Evolutionary conservation across 345 rosid genomes (phyloP), one percentile per base, ranked within the genome.

Genomic region (Angophora floribunda): DNA sequence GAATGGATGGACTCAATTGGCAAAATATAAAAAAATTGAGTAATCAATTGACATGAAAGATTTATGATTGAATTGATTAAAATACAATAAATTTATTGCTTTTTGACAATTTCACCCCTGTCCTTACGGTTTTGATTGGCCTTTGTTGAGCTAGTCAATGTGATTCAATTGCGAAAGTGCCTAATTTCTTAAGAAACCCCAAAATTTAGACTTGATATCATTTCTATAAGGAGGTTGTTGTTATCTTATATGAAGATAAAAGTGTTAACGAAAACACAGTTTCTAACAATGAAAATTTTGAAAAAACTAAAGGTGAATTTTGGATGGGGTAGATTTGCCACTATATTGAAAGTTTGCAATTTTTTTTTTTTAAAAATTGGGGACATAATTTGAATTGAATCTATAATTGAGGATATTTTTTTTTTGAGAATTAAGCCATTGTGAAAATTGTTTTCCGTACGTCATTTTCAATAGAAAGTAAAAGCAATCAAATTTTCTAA

Each of bases 301-400:
- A 63, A 63, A 17, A n/a, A 13, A n/a, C 15, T 13, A 13, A 17
- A 2, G 9, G 32, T 1, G 2, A 63, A 6, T 7, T n/a, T 63
- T 59, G 32, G 30, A 63, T 6, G 9, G 36, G 9, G 19, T 7
- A n/a, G 19, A n/a, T 13, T 63, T n/a, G 36, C 0, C 4, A 63
- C 7, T 11, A 59, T n/a, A n/a, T 4, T 0, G 15, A n/a, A 61
- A n/a, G 36, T 63, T n/a, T 63, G 36, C 6, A 9, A n/a, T 7
- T n/a, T 63, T n/a, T n/a, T 63, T 14, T 13, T 7, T n/a, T 9
- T 6, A 63, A 63, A 28, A 57, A 63, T 9, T 36, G 3, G 47
- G 47, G 26, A 9, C 2, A 70, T 19, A 36, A 16, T 32, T 70
- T 8, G 45, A 19, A 9, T 70, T 70, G 80, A 7, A 70, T 24